Evolutionary conservation across 176 grass and related monocot species (phyloP).

Genomic region (Oryza coarctata): DNA sequence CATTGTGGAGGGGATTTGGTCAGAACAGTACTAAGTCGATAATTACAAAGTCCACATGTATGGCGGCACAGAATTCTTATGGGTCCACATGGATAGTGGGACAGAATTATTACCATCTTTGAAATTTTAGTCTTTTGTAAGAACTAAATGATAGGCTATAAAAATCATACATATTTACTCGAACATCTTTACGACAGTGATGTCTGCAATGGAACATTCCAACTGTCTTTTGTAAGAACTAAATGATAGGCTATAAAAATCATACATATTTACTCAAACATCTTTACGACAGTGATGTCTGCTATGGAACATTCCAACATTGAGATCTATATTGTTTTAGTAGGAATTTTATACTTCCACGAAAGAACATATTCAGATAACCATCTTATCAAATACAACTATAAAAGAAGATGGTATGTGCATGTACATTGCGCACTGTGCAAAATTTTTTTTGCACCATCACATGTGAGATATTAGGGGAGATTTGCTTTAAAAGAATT

Average conservation of each 20-base stretch:
- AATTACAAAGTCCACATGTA: not conserved
- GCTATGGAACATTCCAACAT: not conserved
- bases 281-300: not conserved
- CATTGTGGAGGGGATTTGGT: not conserved
- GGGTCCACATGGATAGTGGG: not conserved
- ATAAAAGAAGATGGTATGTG: not conserved
- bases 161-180: not conserved
- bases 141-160: not conserved
- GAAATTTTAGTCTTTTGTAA: not conserved
- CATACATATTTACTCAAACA: not conserved
- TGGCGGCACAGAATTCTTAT: not conserved
- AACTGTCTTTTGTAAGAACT: not conserved
- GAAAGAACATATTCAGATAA: conserved; percentile 1
- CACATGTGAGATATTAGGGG: not conserved
- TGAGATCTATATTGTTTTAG: not conserved
- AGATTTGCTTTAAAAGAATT: not conserved
- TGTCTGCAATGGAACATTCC: too few species aligned
- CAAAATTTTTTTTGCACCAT: not conserved
- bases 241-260: not conserved
- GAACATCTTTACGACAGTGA: not conserved
- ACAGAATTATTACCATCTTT: not conserved
- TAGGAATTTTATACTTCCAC: not conserved
- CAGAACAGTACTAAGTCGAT: not conserved
- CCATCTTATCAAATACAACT: not conserved
- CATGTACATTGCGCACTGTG: not conserved